phyloP scores from a whole-genome alignment of 495 filamentous ascomycete species.

The Tetracladium marchalianum region DNA sequence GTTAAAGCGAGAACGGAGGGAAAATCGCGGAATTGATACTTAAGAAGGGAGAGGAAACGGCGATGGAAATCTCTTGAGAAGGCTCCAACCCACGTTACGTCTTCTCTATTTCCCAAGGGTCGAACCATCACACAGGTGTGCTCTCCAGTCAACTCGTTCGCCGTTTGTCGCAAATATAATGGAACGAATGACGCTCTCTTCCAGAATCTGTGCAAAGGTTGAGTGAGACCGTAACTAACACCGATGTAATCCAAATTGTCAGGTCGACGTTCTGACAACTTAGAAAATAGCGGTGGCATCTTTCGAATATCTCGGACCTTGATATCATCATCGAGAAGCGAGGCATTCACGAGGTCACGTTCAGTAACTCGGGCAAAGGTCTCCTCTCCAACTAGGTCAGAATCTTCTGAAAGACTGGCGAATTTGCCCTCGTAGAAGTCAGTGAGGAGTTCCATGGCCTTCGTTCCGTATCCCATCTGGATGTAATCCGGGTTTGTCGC shows the following conservation, averaged over 20 bases:
- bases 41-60: conserved; percentile 77
- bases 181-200: conserved; percentile 77
- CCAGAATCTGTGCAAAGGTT: conserved; percentile 92
- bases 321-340: conserved; percentile 76
- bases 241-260: conserved; percentile 83
- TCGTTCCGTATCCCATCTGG: conserved; percentile 86
- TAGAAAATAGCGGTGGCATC: conserved; percentile 89
- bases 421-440: conserved; percentile 97
- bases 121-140: conserved; percentile 97
- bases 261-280: conserved; percentile 74
- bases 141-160: conserved; percentile 94
- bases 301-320: conserved; percentile 81
- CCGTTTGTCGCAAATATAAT: conserved; percentile 90
- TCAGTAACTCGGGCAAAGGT: conserved; percentile 76
- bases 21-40: conserved; percentile 87
- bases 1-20: conserved; percentile 70
- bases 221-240: conserved; percentile 89
- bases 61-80: conserved; percentile 89
- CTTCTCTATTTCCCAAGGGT: conserved; percentile 52
- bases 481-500: conserved; percentile 92
- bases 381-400: conserved; percentile 36
- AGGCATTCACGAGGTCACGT: conserved; percentile 66
- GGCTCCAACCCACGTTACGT: conserved; percentile 75
- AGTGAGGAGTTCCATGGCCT: conserved; percentile 71
- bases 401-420: conserved; percentile 61